Evolutionary conservation across 192 early-diverging fungal species (phyloP).

Genomic region (Rhizoclosmatium sp.): DNA sequence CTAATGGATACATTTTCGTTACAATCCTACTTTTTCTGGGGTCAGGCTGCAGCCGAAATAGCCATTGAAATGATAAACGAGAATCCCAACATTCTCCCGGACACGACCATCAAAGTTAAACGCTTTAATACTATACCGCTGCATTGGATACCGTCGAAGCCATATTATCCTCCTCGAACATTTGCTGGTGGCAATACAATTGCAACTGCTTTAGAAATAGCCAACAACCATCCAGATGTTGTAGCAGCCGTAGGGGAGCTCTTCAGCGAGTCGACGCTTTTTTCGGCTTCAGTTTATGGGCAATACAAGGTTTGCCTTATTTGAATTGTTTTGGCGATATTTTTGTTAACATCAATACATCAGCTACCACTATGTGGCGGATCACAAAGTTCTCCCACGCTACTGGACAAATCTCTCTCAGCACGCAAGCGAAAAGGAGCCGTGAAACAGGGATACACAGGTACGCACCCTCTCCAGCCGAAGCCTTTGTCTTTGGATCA

Average conservation of each 20-base stretch:
- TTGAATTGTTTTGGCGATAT: too few species aligned
- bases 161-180: neutral
- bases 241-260: neutral
- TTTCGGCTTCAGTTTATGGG: slow-evolving; percentile 5
- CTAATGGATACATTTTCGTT: neutral
- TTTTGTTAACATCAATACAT: too few species aligned
- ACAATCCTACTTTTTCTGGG: slow-evolving; percentile 3
- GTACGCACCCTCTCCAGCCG: neutral
- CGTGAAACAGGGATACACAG: slow-evolving; percentile 22
- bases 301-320: neutral
- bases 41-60: neutral
- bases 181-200: neutral
- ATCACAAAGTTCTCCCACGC: too few species aligned
- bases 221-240: neutral
- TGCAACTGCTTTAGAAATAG: neutral
- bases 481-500: too few species aligned
- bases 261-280: neutral
- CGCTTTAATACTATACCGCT: neutral
- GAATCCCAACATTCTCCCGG: neutral
- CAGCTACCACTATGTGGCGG: too few species aligned
- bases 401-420: neutral
- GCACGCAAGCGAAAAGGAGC: neutral
- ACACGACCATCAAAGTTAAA: neutral
- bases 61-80: neutral
- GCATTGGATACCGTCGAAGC: neutral